Base-by-base conservation (phyloP, 164 flowering plant species). In the Macadamia integrifolia region DNA sequence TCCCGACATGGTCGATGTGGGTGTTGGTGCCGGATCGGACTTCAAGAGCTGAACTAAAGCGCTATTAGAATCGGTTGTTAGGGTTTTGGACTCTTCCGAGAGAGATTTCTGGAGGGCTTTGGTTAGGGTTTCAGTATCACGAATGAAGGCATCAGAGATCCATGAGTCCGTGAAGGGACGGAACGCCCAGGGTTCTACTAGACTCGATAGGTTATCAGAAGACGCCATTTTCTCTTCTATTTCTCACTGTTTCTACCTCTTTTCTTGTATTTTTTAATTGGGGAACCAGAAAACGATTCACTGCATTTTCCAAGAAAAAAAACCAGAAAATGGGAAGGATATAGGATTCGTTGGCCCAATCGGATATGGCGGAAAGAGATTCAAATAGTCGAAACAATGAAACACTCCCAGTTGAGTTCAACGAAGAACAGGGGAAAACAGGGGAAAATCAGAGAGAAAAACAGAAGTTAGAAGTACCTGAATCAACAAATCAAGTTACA, bases 111-210 rank as follows among this genome's bases (percentile, higher is more conserved):
- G 88, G 12, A 93, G 85, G 1, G 92, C 95, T 66, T 70, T 78
- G n/a, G 97, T 84, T 9, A 93, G 77, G 18, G 83, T 68, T 42
- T 93, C 88, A 57, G 86, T 83, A 66, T 91, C 95, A 14, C 86
- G 87, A 7, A 85, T 64, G 67, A 76, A 81, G 49, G 81, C 69
- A 0, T 89, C 97, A 6, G 87, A 66, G 18, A 83, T 11, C 95
- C 93, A 88, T 0, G 84, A 74, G 49, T 88, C 94, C 1, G 75
- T 66, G 9, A 82, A 78, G 18, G 81, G 66, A 0, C 86, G 81
- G 74, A 80, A 81, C 15, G 61, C 0, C 89, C 87, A 85, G 2
- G 81, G 40, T 35, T 35, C 78, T 6, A 85, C 91, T 29, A 85
- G 18, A 53, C 77, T 68, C n/a, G 86, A 66, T 50, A 81, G 29